Conservation (phyloP, 2,329 filamentous ascomycete species). For the Chaetomiaceae sp. region DNA sequence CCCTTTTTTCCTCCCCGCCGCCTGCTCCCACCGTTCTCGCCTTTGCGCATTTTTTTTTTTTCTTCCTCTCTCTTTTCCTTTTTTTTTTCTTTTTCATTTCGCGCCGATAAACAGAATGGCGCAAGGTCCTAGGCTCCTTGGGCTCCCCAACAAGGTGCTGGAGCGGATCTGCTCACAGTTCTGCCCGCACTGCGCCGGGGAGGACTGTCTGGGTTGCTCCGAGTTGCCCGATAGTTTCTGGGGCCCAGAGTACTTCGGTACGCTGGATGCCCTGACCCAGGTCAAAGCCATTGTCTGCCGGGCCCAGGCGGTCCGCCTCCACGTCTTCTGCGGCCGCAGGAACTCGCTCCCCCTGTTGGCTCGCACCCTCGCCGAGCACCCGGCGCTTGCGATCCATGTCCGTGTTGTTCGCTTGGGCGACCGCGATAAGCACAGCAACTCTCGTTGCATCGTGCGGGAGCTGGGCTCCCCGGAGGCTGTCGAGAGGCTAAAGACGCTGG, state of each 20-base stretch:
- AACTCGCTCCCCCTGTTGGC: background rate
- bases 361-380: background rate
- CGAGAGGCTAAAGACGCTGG: background rate
- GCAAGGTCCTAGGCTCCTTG: background rate
- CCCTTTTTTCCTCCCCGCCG: too few relatives aligned
- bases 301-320: background rate
- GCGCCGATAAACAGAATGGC: constrained; percentile 23
- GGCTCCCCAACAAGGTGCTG: constrained; percentile 3
- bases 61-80: background rate
- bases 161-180: constrained; percentile 5
- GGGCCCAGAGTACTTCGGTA: constrained; percentile 5
- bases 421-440: background rate
- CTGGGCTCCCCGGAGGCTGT: background rate
- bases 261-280: background rate
- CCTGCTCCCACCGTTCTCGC: too few relatives aligned
- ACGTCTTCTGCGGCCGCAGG: background rate
- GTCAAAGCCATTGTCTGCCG: background rate
- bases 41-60: background rate
- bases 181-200: constrained; percentile 9
- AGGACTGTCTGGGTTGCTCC: background rate
- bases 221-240: background rate
- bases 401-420: constrained; percentile 1
- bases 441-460: background rate
- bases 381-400: background rate
- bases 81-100: background rate